Percentiles rank a stretch among this genome's conserved stretches.
These are phyloP conservation scores for Raffaelea arxii DNA, from an alignment of 2,329 filamentous ascomycete genomes.

Conservation along the genomic window DNA sequence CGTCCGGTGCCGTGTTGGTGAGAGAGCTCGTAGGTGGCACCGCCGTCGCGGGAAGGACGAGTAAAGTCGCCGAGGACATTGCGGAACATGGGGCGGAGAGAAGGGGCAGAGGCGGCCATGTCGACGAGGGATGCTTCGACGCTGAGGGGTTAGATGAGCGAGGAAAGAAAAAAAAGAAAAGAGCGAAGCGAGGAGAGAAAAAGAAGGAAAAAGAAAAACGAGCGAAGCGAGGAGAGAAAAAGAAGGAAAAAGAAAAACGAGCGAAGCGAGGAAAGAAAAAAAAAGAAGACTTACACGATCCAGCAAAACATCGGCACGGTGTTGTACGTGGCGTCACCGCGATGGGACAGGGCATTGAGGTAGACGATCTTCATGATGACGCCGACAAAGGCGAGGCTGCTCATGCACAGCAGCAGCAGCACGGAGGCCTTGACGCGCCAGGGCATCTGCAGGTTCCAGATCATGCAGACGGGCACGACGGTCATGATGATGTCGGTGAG, in stretches of 20 bases:
- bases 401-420: constrained; percentile 2
- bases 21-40: not conserved
- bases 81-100: not conserved
- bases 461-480: not conserved
- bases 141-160: not conserved
- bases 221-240: not conserved
- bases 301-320: constrained; percentile 3
- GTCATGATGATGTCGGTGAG: constrained; percentile 5
- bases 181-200: not conserved
- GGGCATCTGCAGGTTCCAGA: constrained; percentile 7
- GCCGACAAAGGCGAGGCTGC: constrained; percentile 1
- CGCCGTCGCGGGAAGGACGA: not conserved
- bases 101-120: constrained; percentile 1
- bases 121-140: constrained; percentile 2
- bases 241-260: not conserved
- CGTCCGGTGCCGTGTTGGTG: not conserved
- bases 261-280: not conserved
- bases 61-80: not conserved
- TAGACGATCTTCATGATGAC: constrained; percentile 6
- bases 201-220: not conserved
- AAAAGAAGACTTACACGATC: not conserved
- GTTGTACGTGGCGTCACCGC: constrained; percentile 4
- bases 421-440: constrained; percentile 1
- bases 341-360: constrained; percentile 1
- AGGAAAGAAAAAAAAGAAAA: not conserved